Percentiles rank a stretch among this genome's conserved stretches.
Evolutionary conservation across 768 basidiomycete species (phyloP).

Genomic region (Trametes gibbosa): DNA sequence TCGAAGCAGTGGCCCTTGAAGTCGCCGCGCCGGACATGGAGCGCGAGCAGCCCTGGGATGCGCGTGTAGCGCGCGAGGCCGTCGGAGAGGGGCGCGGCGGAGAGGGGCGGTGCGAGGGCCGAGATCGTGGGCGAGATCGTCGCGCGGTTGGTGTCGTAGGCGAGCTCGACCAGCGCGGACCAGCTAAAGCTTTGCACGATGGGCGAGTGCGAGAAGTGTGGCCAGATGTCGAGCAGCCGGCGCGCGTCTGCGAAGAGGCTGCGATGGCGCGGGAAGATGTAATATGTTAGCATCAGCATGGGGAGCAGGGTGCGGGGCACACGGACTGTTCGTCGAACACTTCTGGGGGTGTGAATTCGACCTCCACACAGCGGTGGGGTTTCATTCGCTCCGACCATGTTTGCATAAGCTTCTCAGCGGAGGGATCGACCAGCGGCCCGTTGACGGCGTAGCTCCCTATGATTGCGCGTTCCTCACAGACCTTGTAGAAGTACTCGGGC

Average conservation of each 20-base stretch:
- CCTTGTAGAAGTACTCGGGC: constrained; percentile 37
- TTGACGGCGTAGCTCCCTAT: constrained; percentile 26
- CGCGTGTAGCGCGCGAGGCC: constrained; percentile 5
- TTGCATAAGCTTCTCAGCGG: constrained; percentile 33
- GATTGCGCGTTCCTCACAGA: constrained; percentile 38
- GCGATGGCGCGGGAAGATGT: neutral
- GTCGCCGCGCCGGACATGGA: constrained; percentile 53
- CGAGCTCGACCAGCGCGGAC: constrained; percentile 57
- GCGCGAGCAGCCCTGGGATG: constrained; percentile 40
- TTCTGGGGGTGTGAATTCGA: constrained; percentile 35
- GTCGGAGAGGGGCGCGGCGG: neutral
- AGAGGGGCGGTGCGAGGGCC: constrained; percentile 2
- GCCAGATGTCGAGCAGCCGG: constrained; percentile 45
- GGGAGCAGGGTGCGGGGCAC: neutral
- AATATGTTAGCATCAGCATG: neutral
- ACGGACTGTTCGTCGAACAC: constrained; percentile 56
- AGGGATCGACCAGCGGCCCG: constrained; percentile 28
- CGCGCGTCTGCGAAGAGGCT: constrained; percentile 48
- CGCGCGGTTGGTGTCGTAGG: constrained; percentile 45
- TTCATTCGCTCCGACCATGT: constrained; percentile 38
- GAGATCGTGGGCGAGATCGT: constrained; percentile 33
- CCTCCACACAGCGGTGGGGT: constrained; percentile 48
- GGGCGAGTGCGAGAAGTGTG: constrained; percentile 47
- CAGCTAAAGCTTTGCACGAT: constrained; percentile 49
- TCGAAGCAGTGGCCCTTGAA: constrained; percentile 40